Evolutionary conservation across 495 filamentous ascomycete species (phyloP).

Genomic region (Patellaria atrata): DNA sequence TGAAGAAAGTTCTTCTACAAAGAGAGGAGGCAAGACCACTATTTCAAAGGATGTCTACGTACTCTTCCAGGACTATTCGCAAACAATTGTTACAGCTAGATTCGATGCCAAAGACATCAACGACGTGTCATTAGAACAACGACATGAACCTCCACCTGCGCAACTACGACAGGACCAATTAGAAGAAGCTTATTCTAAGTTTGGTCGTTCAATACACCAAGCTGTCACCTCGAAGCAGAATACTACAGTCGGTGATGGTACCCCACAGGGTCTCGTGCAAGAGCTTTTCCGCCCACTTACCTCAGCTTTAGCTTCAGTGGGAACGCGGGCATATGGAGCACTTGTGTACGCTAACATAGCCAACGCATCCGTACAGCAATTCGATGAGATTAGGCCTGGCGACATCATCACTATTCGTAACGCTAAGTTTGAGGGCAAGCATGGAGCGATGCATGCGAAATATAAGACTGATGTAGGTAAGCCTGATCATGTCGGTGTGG

Average conservation of each 20-base stretch:
- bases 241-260: constrained; percentile 69
- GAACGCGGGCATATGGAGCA: constrained; percentile 77
- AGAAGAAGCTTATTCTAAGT: constrained; percentile 63
- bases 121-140: constrained; percentile 64
- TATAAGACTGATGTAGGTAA: constrained; percentile 81
- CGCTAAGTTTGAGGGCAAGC: constrained; percentile 88
- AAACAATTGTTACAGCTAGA: constrained; percentile 70
- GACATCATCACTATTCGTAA: constrained; percentile 92
- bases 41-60: constrained; percentile 71
- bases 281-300: constrained; percentile 63
- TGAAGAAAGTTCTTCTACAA: constrained; percentile 58
- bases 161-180: constrained; percentile 83
- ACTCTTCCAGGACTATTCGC: constrained; percentile 88
- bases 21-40: constrained; percentile 51
- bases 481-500: constrained; percentile 87
- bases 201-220: constrained; percentile 59
- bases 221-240: constrained; percentile 55
- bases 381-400: constrained; percentile 87
- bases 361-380: constrained; percentile 76
- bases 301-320: constrained; percentile 65
- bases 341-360: constrained; percentile 87
- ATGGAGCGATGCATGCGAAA: constrained; percentile 87
- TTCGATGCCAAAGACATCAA: constrained; percentile 63
- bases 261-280: constrained; percentile 55
- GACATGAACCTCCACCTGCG: constrained; percentile 74